These are phyloP conservation scores for Dalbergia cochinchinensis DNA, from an alignment of 306 rosid genomes.

Conservation along the genomic window DNA sequence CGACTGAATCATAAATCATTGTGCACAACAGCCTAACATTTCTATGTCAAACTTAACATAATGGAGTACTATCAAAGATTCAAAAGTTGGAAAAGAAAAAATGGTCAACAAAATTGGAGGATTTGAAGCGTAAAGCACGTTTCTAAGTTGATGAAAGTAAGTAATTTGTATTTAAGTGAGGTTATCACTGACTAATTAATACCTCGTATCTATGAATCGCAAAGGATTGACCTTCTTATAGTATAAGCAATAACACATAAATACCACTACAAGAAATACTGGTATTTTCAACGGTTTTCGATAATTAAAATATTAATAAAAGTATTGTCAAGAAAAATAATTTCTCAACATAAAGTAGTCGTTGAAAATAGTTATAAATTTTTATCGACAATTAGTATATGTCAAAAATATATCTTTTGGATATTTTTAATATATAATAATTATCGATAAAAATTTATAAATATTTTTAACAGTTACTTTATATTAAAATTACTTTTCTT, in stretches of 20 bases:
- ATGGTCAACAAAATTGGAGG: slow-evolving; percentile 4
- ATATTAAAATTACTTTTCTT: too few species aligned
- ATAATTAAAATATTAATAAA: too few species aligned
- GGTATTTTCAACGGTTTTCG: too few species aligned
- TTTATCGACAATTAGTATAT: too few species aligned
- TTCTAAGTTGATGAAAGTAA: neutral
- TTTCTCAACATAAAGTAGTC: too few species aligned
- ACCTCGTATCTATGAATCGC: neutral
- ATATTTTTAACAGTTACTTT: too few species aligned
- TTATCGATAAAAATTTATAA: too few species aligned
- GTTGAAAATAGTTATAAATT: too few species aligned
- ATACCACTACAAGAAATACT: too few species aligned
- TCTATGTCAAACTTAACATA: neutral
- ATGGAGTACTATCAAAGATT: neutral
- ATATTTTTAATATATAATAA: too few species aligned
- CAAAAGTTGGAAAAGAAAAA: slow-evolving; percentile 26
- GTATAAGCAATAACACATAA: neutral
- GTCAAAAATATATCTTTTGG: too few species aligned
- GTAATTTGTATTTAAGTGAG: neutral
- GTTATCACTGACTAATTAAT: neutral
- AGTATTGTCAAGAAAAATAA: too few species aligned
- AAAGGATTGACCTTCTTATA: neutral
- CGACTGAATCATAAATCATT: neutral
- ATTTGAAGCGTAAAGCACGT: neutral
- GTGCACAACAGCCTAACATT: slow-evolving; percentile 39